These are phyloP conservation scores for Ganoderma boninense DNA, from an alignment of 1,284 basidiomycete genomes.

Conservation along the genomic window DNA sequence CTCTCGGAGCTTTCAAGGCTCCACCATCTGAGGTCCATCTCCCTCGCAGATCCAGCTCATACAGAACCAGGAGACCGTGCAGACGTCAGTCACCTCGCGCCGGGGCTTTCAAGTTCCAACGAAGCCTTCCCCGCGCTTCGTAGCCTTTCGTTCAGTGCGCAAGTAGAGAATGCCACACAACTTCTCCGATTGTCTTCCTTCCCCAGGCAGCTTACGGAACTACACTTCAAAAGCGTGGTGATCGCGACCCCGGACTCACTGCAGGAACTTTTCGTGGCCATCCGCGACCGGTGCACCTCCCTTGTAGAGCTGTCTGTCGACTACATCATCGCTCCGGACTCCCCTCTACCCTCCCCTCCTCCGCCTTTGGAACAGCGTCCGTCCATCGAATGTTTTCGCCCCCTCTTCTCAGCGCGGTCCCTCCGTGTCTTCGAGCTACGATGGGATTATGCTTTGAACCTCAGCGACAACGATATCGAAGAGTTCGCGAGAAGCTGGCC, in stretches of 20 bases:
- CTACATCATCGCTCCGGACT: slow-evolving; percentile 38
- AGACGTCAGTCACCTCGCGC: slow-evolving; percentile 54
- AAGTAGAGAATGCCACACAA: slow-evolving; percentile 45
- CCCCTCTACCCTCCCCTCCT: slow-evolving; percentile 31
- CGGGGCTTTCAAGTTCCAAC: slow-evolving; percentile 49
- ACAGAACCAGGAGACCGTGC: slow-evolving; percentile 50
- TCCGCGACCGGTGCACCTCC: slow-evolving; percentile 53
- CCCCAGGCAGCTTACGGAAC: slow-evolving; percentile 50
- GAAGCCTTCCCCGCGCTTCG: slow-evolving; percentile 61
- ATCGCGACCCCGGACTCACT: slow-evolving; percentile 53
- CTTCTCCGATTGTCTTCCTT: slow-evolving; percentile 28
- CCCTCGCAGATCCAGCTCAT: slow-evolving; percentile 52
- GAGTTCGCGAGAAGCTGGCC: slow-evolving; percentile 59
- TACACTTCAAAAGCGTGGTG: slow-evolving; percentile 58
- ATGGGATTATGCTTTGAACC: slow-evolving; percentile 60
- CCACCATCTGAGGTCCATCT: slow-evolving; percentile 52
- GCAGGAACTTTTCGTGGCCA: slow-evolving; percentile 49
- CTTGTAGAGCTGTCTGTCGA: slow-evolving; percentile 46
- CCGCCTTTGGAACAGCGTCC: slow-evolving; percentile 44
- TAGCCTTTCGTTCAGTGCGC: slow-evolving; percentile 55
- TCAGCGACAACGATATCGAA: slow-evolving; percentile 56
- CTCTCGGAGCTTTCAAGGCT: slow-evolving; percentile 54
- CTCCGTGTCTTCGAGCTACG: slow-evolving; percentile 58
- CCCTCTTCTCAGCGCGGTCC: slow-evolving; percentile 54
- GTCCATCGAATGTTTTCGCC: slow-evolving; percentile 55